Percentiles rank a stretch among this genome's conserved stretches.
Conservation (phyloP, 805 yeast species). For the Candida xyloterini region DNA sequence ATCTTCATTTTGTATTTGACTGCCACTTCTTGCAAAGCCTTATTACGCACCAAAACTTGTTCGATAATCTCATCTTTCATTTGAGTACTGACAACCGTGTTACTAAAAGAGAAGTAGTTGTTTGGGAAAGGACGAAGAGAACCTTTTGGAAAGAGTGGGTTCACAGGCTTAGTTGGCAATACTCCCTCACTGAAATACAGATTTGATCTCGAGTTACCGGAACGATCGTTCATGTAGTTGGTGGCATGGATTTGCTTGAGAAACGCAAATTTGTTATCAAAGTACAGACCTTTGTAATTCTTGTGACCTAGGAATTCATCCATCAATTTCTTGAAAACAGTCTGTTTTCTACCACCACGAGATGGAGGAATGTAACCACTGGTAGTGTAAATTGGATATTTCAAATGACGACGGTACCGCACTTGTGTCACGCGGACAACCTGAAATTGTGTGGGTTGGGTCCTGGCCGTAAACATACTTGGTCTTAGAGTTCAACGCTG, state of each 20-base stretch:
- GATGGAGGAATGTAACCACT: conserved; percentile 39
- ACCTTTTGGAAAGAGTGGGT: conserved; percentile 16
- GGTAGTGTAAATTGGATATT: conserved; percentile 52
- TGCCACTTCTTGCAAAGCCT: conserved; percentile 70
- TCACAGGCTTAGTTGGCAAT: not conserved
- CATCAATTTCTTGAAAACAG: conserved; percentile 61
- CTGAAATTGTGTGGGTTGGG: conserved; percentile 1
- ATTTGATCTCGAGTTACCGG: conserved; percentile 38
- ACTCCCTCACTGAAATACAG: conserved; percentile 14
- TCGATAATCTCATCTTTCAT: conserved; percentile 59
- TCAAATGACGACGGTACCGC: conserved; percentile 49
- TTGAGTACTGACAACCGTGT: conserved; percentile 52
- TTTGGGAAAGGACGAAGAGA: conserved; percentile 77
- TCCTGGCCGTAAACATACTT: conserved; percentile 2
- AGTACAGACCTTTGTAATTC: conserved; percentile 80
- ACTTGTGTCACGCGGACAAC: conserved; percentile 37
- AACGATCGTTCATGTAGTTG: conserved; percentile 64
- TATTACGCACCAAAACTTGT: conserved; percentile 46
- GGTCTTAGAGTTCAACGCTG: not conserved
- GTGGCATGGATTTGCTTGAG: conserved; percentile 69
- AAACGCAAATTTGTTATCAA: conserved; percentile 67
- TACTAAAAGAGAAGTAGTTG: conserved; percentile 68
- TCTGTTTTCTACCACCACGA: conserved; percentile 35
- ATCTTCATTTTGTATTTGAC: conserved; percentile 75
- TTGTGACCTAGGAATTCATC: conserved; percentile 78